Evolutionary conservation across 768 basidiomycete genomes (phyloP).

Genomic region (Rhodosporidiobolus sp.): DNA sequence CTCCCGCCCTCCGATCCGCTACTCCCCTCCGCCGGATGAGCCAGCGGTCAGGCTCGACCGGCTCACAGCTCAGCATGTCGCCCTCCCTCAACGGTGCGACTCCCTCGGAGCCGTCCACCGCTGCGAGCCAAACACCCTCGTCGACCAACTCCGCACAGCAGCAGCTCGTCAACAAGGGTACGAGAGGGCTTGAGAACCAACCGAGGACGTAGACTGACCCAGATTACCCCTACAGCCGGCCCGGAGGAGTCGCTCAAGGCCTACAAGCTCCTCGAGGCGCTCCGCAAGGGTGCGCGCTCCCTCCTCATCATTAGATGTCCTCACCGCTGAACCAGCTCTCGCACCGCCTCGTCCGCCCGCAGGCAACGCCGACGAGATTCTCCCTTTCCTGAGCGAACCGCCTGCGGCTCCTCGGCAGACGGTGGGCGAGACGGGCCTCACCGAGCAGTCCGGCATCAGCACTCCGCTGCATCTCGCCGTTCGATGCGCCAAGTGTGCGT

Average conservation of each 20-base stretch:
- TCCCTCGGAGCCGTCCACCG: too few relatives aligned
- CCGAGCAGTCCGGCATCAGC: conserved; percentile 1
- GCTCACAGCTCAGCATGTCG: too few relatives aligned
- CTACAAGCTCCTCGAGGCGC: conserved; percentile 32
- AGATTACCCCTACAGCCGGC: conserved; percentile 44
- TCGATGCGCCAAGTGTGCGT: conserved; percentile 32
- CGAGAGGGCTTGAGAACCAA: too few relatives aligned
- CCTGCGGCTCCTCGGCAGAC: conserved; percentile 38
- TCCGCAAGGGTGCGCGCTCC: conserved; percentile 25
- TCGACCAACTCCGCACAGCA: too few relatives aligned
- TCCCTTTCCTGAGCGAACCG: conserved; percentile 46
- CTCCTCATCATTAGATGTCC: neutral
- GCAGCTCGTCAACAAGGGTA: too few relatives aligned
- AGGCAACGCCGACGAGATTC: conserved; percentile 43
- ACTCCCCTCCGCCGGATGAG: too few relatives aligned
- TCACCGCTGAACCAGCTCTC: neutral
- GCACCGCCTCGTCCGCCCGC: conserved; percentile 27
- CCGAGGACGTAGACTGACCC: too few relatives aligned
- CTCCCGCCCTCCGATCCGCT: too few relatives aligned
- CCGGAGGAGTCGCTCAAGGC: conserved; percentile 27
- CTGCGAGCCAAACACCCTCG: too few relatives aligned
- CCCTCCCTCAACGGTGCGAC: too few relatives aligned
- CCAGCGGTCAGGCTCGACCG: too few relatives aligned
- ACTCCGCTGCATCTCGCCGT: conserved; percentile 41
- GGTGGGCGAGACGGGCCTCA: conserved; percentile 40